These are phyloP conservation scores for Neurospora cerealis DNA, from an alignment of 495 filamentous ascomycete species.

Conservation along the genomic window DNA sequence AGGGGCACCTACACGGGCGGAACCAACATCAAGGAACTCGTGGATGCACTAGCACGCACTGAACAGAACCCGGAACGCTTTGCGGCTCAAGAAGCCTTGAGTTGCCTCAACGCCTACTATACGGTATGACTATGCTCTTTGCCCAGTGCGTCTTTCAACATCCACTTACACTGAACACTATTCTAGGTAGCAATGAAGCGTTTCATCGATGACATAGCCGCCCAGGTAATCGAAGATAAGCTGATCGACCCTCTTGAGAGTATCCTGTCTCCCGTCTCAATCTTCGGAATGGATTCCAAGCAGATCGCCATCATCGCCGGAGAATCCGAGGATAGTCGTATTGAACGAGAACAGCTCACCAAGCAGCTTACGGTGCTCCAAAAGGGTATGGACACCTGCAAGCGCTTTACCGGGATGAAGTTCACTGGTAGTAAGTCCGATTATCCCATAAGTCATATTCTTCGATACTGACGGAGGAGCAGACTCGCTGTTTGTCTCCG, in stretches of 20 bases:
- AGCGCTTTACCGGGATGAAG: conserved; percentile 27
- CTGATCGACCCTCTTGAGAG: conserved; percentile 35
- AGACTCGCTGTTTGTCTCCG: neutral
- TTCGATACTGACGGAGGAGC: conserved; percentile 7
- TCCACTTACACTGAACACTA: conserved; percentile 6
- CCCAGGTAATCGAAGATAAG: conserved; percentile 49
- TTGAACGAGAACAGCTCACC: conserved; percentile 38
- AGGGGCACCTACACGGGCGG: neutral
- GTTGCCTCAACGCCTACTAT: conserved; percentile 44
- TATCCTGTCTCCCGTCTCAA: conserved; percentile 33
- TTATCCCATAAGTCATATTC: neutral
- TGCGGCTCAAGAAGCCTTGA: conserved; percentile 35
- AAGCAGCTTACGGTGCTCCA: conserved; percentile 42
- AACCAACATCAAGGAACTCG: conserved; percentile 16
- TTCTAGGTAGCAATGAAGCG: conserved; percentile 48
- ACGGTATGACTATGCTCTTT: conserved; percentile 21
- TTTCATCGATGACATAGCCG: conserved; percentile 53
- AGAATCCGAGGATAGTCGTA: conserved; percentile 41
- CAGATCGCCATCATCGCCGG: conserved; percentile 41
- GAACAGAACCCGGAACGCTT: conserved; percentile 31
- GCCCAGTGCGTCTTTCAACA: neutral
- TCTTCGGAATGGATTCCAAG: conserved; percentile 35
- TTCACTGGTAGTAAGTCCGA: conserved; percentile 6
- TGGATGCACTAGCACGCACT: conserved; percentile 12
- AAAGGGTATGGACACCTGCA: conserved; percentile 40